A percentile compares a stretch with the other conserved stretches of the same genome.
phyloP scores from a whole-genome alignment of 441 rosid species.

The Adansonia rubrostipa region DNA sequence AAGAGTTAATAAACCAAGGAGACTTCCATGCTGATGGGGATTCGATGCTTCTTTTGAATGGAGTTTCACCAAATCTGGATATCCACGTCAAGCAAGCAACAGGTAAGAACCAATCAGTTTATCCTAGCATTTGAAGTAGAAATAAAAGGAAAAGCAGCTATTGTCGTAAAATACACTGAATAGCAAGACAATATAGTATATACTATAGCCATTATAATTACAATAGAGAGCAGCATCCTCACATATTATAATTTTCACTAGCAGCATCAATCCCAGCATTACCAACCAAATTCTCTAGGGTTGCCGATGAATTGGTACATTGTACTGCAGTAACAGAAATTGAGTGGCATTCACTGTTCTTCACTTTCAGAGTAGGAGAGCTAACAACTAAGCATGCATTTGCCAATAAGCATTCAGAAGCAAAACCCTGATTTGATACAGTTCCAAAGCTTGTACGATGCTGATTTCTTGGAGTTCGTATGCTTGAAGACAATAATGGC shows the following conservation, averaged over 20 bases:
- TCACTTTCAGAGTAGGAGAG: slow-evolving; percentile 60
- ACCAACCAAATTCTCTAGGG: slow-evolving; percentile 41
- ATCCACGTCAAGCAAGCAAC: slow-evolving; percentile 22
- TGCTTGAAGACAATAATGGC: slow-evolving; percentile 38
- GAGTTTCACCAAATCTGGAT: slow-evolving; percentile 86
- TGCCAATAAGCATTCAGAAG: slow-evolving; percentile 55
- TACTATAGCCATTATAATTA: slow-evolving; percentile 22
- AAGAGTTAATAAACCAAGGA: slow-evolving; percentile 88
- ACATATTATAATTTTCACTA: slow-evolving; percentile 69
- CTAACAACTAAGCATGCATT: slow-evolving; percentile 49
- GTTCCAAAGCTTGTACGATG: slow-evolving; percentile 46
- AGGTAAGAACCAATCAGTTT: neutral
- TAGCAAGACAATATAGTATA: slow-evolving; percentile 2
- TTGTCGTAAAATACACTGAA: neutral
- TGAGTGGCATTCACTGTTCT: slow-evolving; percentile 50
- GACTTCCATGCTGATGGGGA: slow-evolving; percentile 99
- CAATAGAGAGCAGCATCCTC: slow-evolving; percentile 37
- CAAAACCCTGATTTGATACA: slow-evolving; percentile 48
- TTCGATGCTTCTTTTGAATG: slow-evolving; percentile 81
- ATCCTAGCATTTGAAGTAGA: slow-evolving; percentile 4
- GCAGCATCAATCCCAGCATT: slow-evolving; percentile 47
- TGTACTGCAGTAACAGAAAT: slow-evolving; percentile 40
- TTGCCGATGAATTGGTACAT: slow-evolving; percentile 48
- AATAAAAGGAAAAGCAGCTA: neutral
- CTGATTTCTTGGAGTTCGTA: slow-evolving; percentile 57